Conservation (phyloP, 768 basidiomycete genomes). For the Pisolithus albus region DNA sequence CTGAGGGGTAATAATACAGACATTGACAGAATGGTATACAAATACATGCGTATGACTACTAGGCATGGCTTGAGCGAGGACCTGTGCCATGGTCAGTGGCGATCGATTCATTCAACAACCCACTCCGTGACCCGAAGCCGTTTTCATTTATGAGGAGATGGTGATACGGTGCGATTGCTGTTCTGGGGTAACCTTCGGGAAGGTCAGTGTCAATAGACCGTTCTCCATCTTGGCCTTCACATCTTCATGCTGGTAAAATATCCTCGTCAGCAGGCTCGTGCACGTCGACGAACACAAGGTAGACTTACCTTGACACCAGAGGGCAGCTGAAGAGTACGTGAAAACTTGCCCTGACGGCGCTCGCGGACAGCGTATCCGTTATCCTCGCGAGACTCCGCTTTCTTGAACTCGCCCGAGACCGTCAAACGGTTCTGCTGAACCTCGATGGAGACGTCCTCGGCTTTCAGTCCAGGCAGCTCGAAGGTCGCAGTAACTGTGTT, state of each 20-base stretch:
- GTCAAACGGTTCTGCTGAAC: constrained; percentile 42
- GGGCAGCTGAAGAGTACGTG: constrained; percentile 42
- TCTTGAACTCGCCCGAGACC: constrained; percentile 43
- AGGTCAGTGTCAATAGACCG: constrained; percentile 45
- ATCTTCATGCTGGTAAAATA: constrained; percentile 20
- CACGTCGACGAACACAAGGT: not conserved
- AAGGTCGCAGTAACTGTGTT: constrained; percentile 50
- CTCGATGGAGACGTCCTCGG: constrained; percentile 48
- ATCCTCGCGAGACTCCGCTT: constrained; percentile 29
- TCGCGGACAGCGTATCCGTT: constrained; percentile 35
- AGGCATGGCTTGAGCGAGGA: no score
- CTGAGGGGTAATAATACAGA: no score
- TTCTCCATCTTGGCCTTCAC: constrained; percentile 44
- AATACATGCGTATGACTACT: no score
- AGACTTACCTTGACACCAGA: constrained; percentile 38
- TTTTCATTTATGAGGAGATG: constrained; percentile 7
- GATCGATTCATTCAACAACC: no score
- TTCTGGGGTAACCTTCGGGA: constrained; percentile 43
- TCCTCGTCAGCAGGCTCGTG: not conserved
- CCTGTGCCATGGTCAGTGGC: no score
- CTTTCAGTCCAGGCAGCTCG: constrained; percentile 50
- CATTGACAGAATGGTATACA: no score
- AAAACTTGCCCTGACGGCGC: constrained; percentile 42
- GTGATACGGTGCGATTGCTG: constrained; percentile 39
- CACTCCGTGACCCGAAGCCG: no score